phyloP scores from a whole-genome alignment of 805 yeast genomes.

The Wickerhamiella siamensis region DNA sequence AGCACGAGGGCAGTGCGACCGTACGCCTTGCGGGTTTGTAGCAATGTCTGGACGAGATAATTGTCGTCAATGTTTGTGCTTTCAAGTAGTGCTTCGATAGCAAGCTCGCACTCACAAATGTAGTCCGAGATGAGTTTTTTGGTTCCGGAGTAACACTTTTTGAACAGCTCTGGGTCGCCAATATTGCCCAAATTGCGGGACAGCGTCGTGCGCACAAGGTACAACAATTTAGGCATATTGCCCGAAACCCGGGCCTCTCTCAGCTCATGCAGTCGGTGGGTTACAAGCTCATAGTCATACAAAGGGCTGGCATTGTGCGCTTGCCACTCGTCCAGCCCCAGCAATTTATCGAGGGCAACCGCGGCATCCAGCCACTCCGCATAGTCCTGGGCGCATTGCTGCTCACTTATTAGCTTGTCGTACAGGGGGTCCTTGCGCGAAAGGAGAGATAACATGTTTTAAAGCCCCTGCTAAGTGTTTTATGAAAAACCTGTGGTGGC shows the following conservation, averaged over 20 bases:
- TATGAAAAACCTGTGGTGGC: too few relatives aligned
- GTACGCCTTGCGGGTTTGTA: constrained; percentile 78
- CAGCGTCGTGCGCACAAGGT: constrained; percentile 73
- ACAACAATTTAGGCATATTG: constrained; percentile 50
- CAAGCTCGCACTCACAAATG: constrained; percentile 56
- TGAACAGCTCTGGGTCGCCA: constrained; percentile 64
- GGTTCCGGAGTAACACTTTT: constrained; percentile 75
- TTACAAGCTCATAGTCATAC: constrained; percentile 58
- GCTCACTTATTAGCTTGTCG: neutral
- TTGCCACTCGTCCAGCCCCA: constrained; percentile 65
- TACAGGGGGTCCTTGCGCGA: neutral
- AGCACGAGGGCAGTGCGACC: constrained; percentile 92
- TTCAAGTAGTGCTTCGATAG: constrained; percentile 26
- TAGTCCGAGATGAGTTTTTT: constrained; percentile 72
- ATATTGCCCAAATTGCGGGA: constrained; percentile 73
- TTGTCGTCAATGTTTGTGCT: constrained; percentile 31
- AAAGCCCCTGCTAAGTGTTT: too few relatives aligned
- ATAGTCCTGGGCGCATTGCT: constrained; percentile 15
- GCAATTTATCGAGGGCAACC: constrained; percentile 44
- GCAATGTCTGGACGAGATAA: constrained; percentile 59
- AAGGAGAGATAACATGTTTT: neutral
- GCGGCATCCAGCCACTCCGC: constrained; percentile 59
- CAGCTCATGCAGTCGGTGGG: constrained; percentile 39
- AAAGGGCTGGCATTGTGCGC: constrained; percentile 38
- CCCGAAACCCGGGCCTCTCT: constrained; percentile 39